A percentile compares a stretch with the other conserved stretches of the same genome.
phyloP scores from a whole-genome alignment of 345 rosid genomes.

The Eucalyptus caleyi region DNA sequence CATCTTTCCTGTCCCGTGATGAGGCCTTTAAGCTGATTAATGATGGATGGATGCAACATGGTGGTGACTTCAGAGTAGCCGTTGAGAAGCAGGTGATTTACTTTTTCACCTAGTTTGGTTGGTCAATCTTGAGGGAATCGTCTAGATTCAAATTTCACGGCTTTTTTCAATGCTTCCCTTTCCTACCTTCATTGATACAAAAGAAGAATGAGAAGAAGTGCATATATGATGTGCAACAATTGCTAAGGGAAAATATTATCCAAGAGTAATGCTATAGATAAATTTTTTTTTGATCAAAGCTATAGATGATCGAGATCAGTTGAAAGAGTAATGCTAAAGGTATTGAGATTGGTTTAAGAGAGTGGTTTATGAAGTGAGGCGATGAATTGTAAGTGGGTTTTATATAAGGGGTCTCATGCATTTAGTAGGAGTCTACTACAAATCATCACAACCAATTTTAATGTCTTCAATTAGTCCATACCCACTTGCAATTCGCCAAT shows the following conservation, averaged over 20 bases:
- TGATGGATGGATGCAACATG: conserved; percentile 47
- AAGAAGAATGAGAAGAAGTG: not conserved
- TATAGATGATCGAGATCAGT: not conserved
- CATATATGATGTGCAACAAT: not conserved
- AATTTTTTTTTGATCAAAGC: not conserved
- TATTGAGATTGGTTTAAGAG: not conserved
- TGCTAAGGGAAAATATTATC: not conserved
- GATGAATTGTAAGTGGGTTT: not conserved
- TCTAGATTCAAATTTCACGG: not conserved
- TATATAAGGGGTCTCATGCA: not conserved
- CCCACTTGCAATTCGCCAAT: not conserved
- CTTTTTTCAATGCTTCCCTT: not conserved
- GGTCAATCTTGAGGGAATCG: not conserved
- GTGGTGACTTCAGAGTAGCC: conserved; percentile 4
- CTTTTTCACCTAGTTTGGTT: not conserved
- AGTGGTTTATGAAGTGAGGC: not conserved
- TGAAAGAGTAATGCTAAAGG: not conserved
- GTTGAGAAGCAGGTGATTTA: conserved; percentile 41
- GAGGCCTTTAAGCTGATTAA: conserved; percentile 53
- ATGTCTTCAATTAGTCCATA: not conserved
- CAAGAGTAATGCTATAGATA: not conserved
- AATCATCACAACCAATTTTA: not conserved
- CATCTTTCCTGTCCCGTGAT: conserved; percentile 64
- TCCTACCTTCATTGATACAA: not conserved
- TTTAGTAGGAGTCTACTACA: not conserved